Conservation (phyloP, 2,329 filamentous ascomycete species). For the Venturia pyrina region DNA sequence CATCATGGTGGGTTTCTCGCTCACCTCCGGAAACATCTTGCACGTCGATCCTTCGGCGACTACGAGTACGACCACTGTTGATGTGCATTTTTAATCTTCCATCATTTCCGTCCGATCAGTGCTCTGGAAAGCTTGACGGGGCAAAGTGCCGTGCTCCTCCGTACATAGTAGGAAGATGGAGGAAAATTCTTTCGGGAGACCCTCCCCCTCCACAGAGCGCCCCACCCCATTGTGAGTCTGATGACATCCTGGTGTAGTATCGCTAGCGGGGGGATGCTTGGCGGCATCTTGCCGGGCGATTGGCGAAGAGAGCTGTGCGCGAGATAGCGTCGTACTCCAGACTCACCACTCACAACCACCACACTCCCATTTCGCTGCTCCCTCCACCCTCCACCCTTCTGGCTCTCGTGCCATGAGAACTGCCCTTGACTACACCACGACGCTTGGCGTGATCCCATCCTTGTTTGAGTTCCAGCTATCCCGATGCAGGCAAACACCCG, state of each 20-base stretch:
- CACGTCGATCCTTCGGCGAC: conserved; percentile 2
- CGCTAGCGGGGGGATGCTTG: neutral
- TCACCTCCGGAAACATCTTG: neutral
- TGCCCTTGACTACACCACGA: neutral
- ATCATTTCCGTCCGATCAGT: too few relatives aligned
- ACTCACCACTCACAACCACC: conserved; percentile 2
- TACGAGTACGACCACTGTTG: neutral
- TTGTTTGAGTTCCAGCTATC: neutral
- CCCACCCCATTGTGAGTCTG: neutral
- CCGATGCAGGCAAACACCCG: neutral
- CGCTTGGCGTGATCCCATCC: neutral
- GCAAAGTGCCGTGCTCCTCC: neutral
- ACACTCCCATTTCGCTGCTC: neutral
- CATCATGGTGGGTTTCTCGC: too few relatives aligned
- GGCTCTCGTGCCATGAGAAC: neutral
- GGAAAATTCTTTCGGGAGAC: neutral
- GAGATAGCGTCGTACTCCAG: neutral
- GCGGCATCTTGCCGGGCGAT: neutral
- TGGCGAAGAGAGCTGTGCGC: neutral
- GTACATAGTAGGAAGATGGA: neutral
- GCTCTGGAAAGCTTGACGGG: neutral
- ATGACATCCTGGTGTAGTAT: neutral
- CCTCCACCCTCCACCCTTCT: too few relatives aligned
- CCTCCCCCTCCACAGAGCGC: neutral
- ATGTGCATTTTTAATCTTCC: neutral